Conservation (phyloP, 768 basidiomycete genomes). For the Suillus brevipes region DNA sequence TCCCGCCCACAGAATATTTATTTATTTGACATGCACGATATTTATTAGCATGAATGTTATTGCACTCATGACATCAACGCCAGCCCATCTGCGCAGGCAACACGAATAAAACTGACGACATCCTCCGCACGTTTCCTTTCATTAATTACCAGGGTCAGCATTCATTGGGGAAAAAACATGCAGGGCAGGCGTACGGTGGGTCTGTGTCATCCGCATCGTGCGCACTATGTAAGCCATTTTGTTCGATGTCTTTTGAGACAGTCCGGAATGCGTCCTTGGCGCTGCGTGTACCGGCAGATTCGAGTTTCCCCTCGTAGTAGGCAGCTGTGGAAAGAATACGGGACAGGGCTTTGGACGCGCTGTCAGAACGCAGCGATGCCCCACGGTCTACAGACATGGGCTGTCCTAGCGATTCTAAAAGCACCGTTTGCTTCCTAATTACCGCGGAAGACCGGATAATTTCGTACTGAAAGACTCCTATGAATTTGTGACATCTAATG, state of each 20-base stretch:
- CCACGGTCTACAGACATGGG: slow-evolving; percentile 29
- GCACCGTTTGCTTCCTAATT: slow-evolving; percentile 46
- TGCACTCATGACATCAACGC: slow-evolving; percentile 48
- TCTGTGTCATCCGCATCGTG: slow-evolving; percentile 33
- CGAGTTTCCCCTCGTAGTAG: slow-evolving; percentile 59
- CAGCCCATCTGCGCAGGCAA: slow-evolving; percentile 56
- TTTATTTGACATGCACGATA: neutral
- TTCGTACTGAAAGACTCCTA: slow-evolving; percentile 52
- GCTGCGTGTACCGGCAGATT: slow-evolving; percentile 41
- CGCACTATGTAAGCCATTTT: slow-evolving; percentile 53
- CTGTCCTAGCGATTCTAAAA: slow-evolving; percentile 43
- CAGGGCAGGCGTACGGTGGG: slow-evolving; percentile 45
- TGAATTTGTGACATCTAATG: slow-evolving; percentile 3
- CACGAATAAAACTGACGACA: slow-evolving; percentile 53
- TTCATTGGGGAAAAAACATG: slow-evolving; percentile 9
- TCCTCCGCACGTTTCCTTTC: slow-evolving; percentile 46
- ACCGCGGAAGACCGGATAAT: slow-evolving; percentile 55
- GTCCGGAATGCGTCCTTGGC: slow-evolving; percentile 58
- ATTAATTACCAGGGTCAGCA: slow-evolving; percentile 20
- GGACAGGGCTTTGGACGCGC: slow-evolving; percentile 39
- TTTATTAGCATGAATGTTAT: neutral
- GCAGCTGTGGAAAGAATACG: slow-evolving; percentile 44
- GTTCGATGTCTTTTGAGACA: slow-evolving; percentile 61
- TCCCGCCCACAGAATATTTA: slow-evolving; percentile 15
- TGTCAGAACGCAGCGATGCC: slow-evolving; percentile 31